Percentiles rank a stretch among this genome's conserved stretches.
These are phyloP conservation scores for Solanum medicagineum DNA, from an alignment of 257 asterid species.

Conservation along the genomic window DNA sequence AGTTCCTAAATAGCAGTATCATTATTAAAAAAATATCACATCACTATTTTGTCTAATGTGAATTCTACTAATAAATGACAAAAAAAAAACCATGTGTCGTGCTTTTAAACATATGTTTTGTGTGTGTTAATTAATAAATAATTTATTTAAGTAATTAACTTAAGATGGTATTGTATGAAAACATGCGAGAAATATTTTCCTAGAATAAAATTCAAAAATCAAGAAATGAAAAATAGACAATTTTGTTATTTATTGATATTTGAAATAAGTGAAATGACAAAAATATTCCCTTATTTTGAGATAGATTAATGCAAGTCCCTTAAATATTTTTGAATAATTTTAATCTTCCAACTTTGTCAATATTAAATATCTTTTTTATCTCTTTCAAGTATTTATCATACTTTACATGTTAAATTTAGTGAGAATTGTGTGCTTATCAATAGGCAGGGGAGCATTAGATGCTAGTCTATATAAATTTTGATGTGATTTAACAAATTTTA, in stretches of 20 bases:
- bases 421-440: not conserved
- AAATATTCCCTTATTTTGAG: no score
- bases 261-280: not conserved
- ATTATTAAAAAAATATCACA: not conserved
- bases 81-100: not conserved
- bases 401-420: no score
- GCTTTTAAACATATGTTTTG: not conserved
- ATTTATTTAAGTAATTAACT: not conserved
- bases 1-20: no score
- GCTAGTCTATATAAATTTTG: not conserved
- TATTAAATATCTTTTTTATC: no score
- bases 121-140: not conserved
- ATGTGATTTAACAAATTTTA: not conserved
- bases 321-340: no score
- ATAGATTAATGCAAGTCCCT: no score
- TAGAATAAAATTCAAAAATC: not conserved
- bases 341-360: no score
- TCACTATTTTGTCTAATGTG: not conserved
- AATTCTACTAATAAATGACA: not conserved
- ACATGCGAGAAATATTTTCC: not conserved
- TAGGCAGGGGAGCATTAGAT: not conserved
- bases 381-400: no score
- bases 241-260: not conserved
- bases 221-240: no score
- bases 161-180: not conserved